Percentiles rank a stretch among this genome's conserved stretches.
phyloP scores from a whole-genome alignment of 1,139 yeast genomes.

The Magnusiomyces paraingens region DNA sequence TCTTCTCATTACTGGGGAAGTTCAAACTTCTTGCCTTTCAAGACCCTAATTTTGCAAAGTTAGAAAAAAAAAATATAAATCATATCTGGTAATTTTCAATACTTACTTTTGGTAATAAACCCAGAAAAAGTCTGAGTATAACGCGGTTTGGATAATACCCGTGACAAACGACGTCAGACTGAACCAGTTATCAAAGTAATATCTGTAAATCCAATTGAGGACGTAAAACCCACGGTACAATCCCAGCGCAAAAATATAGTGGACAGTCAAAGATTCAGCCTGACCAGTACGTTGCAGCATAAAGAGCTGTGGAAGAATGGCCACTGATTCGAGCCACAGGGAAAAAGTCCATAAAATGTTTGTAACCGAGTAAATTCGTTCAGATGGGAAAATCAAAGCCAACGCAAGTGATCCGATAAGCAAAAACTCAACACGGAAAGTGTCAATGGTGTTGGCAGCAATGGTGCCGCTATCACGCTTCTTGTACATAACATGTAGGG shows the following conservation, averaged over 20 bases:
- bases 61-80: neutral
- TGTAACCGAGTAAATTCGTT: conserved; percentile 35
- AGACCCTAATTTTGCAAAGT: conserved; percentile 36
- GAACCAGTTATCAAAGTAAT: conserved; percentile 56
- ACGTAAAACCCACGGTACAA: conserved; percentile 80
- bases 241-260: conserved; percentile 91
- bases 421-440: conserved; percentile 69
- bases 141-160: conserved; percentile 76
- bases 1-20: conserved; percentile 52
- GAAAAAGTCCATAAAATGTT: conserved; percentile 43
- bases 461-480: conserved; percentile 39
- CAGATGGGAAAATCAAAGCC: conserved; percentile 60
- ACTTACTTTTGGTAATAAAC: conserved; percentile 60
- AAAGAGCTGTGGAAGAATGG: conserved; percentile 86
- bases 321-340: conserved; percentile 67
- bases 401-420: conserved; percentile 55
- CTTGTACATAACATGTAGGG: conserved; percentile 65
- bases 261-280: conserved; percentile 80
- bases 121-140: conserved; percentile 93
- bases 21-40: conserved; percentile 75
- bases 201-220: conserved; percentile 93
- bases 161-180: conserved; percentile 70
- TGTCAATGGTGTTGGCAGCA: conserved; percentile 58
- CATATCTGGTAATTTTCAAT: too few species aligned
- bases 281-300: conserved; percentile 86